A percentile compares a stretch with the other conserved stretches of the same genome.
Evolutionary conservation across 176 grass and related monocot genomes (phyloP).

Genomic region (Carex pumila): DNA sequence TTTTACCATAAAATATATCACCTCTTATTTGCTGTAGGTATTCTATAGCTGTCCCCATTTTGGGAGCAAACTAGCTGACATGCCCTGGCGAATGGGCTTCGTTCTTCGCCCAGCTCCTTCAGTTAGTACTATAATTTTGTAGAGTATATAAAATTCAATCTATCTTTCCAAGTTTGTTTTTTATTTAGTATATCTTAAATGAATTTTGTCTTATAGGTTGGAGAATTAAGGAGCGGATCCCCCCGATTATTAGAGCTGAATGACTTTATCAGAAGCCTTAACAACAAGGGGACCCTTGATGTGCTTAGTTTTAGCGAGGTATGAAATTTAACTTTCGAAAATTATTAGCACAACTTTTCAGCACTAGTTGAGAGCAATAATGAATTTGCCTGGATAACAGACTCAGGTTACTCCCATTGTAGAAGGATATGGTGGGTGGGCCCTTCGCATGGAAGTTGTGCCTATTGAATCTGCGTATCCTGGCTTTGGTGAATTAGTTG

Average conservation of each 20-base stretch:
- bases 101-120: conserved; percentile 92
- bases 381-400: conserved; percentile 41
- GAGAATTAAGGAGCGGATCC: conserved; percentile 89
- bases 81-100: conserved; percentile 97
- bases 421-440: conserved; percentile 99
- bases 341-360: not conserved
- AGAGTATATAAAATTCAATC: not conserved
- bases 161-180: not conserved
- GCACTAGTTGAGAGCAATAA: not conserved
- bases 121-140: conserved; percentile 34
- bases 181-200: not conserved
- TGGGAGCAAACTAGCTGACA: conserved; percentile 96
- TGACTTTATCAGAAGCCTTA: conserved; percentile 59
- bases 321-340: not conserved
- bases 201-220: conserved; percentile 45
- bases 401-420: conserved; percentile 95
- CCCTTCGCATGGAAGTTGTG: conserved; percentile 82
- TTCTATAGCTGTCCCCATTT: conserved; percentile 99
- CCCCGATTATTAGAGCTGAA: conserved; percentile 88
- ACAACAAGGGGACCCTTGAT: conserved; percentile 68
- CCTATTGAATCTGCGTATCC: conserved; percentile 98
- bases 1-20: conserved; percentile 6
- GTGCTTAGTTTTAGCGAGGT: conserved; percentile 99
- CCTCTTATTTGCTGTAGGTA: conserved; percentile 41
- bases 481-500: conserved; percentile 81